phyloP scores from a whole-genome alignment of 2,329 filamentous ascomycete genomes.

The Fusarium xyrophilum region DNA sequence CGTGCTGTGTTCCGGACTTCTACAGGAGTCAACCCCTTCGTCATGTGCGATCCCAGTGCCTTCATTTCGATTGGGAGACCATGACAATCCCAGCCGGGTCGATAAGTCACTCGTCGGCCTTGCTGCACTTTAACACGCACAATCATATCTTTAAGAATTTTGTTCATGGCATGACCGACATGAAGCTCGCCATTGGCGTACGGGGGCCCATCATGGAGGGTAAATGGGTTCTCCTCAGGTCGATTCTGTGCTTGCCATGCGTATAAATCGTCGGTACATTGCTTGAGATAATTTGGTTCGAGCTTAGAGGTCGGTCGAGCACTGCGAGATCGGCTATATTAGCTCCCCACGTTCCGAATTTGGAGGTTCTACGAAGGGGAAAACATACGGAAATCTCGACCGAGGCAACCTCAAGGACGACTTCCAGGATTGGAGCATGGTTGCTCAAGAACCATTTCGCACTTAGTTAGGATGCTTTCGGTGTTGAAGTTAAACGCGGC shows the following conservation, averaged over 20 bases:
- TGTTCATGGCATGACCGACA: constrained; percentile 94
- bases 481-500: constrained; percentile 16
- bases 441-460: constrained; percentile 42
- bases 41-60: constrained; percentile 68
- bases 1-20: constrained; percentile 70
- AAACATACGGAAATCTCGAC: constrained; percentile 71
- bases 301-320: constrained; percentile 59
- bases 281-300: constrained; percentile 67
- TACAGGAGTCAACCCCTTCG: constrained; percentile 57
- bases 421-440: constrained; percentile 69
- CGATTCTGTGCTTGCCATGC: constrained; percentile 75
- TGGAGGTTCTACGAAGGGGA: neutral
- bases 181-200: constrained; percentile 95
- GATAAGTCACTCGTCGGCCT: constrained; percentile 74
- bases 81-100: constrained; percentile 98
- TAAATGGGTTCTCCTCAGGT: constrained; percentile 67
- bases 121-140: constrained; percentile 79
- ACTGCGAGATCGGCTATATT: constrained; percentile 46
- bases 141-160: constrained; percentile 95
- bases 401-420: constrained; percentile 78
- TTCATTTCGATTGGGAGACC: constrained; percentile 97
- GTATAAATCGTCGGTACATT: constrained; percentile 89
- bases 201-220: constrained; percentile 93
- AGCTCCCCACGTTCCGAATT: constrained; percentile 11
- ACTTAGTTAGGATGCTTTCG: constrained; percentile 5